These are phyloP conservation scores for Hyphodiscus sp. DNA, from an alignment of 2,329 filamentous ascomycete species.

Conservation along the genomic window DNA sequence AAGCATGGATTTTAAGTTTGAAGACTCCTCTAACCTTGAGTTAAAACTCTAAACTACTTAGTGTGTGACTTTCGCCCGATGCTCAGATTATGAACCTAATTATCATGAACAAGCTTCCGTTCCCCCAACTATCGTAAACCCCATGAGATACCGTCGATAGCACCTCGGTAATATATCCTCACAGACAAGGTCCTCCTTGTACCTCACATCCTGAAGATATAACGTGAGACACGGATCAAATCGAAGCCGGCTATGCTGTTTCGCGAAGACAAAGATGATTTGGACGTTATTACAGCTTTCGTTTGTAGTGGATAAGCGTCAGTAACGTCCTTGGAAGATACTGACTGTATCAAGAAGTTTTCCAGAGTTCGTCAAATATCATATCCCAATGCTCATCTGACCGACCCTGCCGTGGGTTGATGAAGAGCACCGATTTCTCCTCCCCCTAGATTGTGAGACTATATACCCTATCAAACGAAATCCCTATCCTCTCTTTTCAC, in stretches of 20 bases:
- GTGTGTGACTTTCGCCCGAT: not conserved
- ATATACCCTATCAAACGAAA: slow-evolving; percentile 11
- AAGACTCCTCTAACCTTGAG: not conserved
- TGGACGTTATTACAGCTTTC: not conserved
- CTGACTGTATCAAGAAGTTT: not conserved
- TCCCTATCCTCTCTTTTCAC: slow-evolving; percentile 19
- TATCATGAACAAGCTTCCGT: not conserved
- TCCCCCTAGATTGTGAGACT: not conserved
- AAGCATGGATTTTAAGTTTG: not conserved
- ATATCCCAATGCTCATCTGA: too few species aligned
- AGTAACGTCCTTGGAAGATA: not conserved
- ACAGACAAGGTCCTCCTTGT: too few species aligned
- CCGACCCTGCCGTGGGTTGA: too few species aligned
- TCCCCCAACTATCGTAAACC: not conserved
- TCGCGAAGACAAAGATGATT: not conserved
- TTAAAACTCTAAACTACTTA: not conserved
- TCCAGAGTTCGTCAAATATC: not conserved
- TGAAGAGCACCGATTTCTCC: not conserved
- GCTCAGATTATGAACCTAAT: not conserved
- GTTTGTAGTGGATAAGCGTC: not conserved
- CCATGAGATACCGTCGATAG: not conserved
- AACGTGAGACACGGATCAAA: slow-evolving; percentile 12
- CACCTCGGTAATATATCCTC: not conserved
- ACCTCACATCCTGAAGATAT: not conserved
- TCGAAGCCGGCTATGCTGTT: slow-evolving; percentile 10